phyloP scores from a whole-genome alignment of 2,329 filamentous ascomycete species.

The Neonectria coccinea region DNA sequence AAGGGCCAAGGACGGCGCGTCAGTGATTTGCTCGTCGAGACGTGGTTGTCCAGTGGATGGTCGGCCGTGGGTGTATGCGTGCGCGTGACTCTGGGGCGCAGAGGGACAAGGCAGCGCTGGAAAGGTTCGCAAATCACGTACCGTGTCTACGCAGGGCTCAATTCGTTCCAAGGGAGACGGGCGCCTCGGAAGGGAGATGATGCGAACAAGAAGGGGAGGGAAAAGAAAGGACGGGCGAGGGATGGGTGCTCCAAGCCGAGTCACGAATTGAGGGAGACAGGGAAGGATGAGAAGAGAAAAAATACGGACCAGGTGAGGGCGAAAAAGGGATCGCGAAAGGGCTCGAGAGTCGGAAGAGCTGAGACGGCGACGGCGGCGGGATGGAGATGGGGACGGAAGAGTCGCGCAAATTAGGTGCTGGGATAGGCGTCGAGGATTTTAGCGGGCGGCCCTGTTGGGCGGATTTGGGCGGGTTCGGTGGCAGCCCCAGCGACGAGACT shows the following conservation, averaged over 20 bases:
- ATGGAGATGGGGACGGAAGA: constrained; percentile 25
- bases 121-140: constrained; percentile 39
- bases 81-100: constrained; percentile 6
- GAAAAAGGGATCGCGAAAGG: constrained; percentile 44
- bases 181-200: constrained; percentile 26
- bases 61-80: constrained; percentile 13
- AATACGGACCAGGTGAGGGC: constrained; percentile 32
- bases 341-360: constrained; percentile 39
- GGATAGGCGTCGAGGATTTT: constrained; percentile 47
- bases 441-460: constrained; percentile 43
- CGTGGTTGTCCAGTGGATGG: not conserved
- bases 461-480: constrained; percentile 40
- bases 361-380: constrained; percentile 27
- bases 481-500: constrained; percentile 20
- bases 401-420: constrained; percentile 49
- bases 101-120: constrained; percentile 4
- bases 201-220: constrained; percentile 17
- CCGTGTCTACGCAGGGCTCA: constrained; percentile 44
- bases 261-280: constrained; percentile 21
- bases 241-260: constrained; percentile 32
- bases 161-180: constrained; percentile 34
- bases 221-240: constrained; percentile 15
- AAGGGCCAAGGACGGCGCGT: constrained; percentile 29
- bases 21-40: constrained; percentile 33
- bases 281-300: constrained; percentile 33